Percentiles rank a stretch among this genome's conserved stretches.
Conservation (phyloP, 2,329 filamentous ascomycete genomes). For the Fusarium sp. region DNA sequence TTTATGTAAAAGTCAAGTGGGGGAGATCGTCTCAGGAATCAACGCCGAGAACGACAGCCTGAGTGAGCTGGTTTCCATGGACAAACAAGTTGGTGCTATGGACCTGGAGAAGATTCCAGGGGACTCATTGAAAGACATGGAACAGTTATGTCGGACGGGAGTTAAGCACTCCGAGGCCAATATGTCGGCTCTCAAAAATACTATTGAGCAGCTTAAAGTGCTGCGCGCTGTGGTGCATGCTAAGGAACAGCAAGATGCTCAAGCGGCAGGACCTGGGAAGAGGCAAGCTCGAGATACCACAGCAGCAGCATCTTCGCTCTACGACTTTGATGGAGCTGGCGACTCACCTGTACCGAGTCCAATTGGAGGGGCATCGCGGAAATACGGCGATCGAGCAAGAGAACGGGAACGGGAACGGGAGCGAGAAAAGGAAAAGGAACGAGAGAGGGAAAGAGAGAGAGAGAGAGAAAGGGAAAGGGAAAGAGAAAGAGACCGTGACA, state of each 20-base stretch:
- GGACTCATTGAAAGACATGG: slow-evolving; percentile 58
- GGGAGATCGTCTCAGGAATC: slow-evolving; percentile 57
- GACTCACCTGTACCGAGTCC: slow-evolving; percentile 63
- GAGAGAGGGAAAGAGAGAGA: slow-evolving; percentile 52
- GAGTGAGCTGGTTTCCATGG: slow-evolving; percentile 55
- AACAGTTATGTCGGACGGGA: slow-evolving; percentile 58
- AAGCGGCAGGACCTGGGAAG: slow-evolving; percentile 51
- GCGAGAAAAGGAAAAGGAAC: not conserved
- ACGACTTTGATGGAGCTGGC: slow-evolving; percentile 60
- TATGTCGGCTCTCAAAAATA: slow-evolving; percentile 53
- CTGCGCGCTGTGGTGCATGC: slow-evolving; percentile 59
- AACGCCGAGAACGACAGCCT: slow-evolving; percentile 60
- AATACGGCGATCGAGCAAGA: slow-evolving; percentile 55
- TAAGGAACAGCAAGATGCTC: slow-evolving; percentile 58
- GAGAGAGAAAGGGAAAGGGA: slow-evolving; percentile 54
- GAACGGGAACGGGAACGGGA: slow-evolving; percentile 59
- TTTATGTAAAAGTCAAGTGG: slow-evolving; percentile 55
- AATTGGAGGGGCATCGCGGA: slow-evolving; percentile 53
- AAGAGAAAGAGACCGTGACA: slow-evolving; percentile 47
- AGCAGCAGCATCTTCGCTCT: slow-evolving; percentile 55
- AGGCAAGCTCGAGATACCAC: slow-evolving; percentile 45
- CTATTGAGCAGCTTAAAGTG: slow-evolving; percentile 60
- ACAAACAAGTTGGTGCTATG: slow-evolving; percentile 58
- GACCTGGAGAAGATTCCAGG: slow-evolving; percentile 55
- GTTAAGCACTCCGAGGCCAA: slow-evolving; percentile 59